Conservation (phyloP, 2,329 filamentous ascomycete genomes). For the Zymoseptoria ardabiliae region DNA sequence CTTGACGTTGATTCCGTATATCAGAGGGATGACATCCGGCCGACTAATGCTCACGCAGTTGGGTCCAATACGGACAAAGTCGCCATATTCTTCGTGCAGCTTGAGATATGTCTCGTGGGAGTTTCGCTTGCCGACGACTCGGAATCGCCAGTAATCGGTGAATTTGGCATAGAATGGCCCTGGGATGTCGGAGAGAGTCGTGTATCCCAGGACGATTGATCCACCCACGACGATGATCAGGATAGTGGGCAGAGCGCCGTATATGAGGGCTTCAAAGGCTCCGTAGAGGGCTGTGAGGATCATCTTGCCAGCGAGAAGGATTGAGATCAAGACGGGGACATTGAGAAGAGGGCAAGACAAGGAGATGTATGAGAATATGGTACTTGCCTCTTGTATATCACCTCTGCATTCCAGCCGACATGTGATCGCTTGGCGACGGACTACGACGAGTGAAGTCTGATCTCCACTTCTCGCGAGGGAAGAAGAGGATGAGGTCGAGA, state of each 20-base stretch:
- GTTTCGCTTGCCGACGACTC: constrained; percentile 60
- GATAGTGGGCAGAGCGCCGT: neutral
- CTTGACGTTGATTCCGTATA: constrained; percentile 42
- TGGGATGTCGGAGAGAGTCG: constrained; percentile 36
- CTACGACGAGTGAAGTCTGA: neutral
- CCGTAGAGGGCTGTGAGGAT: neutral
- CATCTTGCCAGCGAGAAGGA: neutral
- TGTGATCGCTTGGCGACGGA: neutral
- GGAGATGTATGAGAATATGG: neutral
- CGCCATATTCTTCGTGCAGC: constrained; percentile 60
- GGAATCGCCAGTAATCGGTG: constrained; percentile 32
- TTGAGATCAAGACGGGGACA: neutral
- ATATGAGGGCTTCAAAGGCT: neutral
- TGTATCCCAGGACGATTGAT: neutral
- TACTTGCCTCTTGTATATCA: neutral
- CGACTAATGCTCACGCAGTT: constrained; percentile 68
- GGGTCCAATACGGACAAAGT: constrained; percentile 65
- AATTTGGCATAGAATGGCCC: constrained; percentile 48
- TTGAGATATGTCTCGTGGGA: constrained; percentile 40
- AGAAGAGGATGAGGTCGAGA: neutral
- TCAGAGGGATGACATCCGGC: constrained; percentile 53
- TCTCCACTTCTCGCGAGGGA: neutral
- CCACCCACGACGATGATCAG: neutral
- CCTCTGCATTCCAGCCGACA: neutral
- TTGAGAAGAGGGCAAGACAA: neutral